Base-by-base conservation (phyloP, 176 grass and related monocot genomes). In the Oryza rufipogon region DNA sequence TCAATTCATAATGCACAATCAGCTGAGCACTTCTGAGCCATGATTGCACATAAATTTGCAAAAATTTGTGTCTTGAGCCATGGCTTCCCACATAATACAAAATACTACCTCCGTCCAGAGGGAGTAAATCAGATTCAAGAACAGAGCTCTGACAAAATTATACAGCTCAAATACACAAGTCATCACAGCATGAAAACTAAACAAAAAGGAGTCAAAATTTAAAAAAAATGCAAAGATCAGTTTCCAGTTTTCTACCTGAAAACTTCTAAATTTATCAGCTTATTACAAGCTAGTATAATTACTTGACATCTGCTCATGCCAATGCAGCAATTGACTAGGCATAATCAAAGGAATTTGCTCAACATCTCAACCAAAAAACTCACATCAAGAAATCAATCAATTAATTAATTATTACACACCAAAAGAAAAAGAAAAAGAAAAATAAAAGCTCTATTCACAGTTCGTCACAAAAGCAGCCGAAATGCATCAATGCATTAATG, bases 391-490 rank as follows among this genome's bases (percentile, higher is more conserved):
- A 82, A 90, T 32, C 30, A 32, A 32, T 32, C 0, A 32, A 32
- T 10, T 70, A 90, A 90, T 10, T 70, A 90, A 90, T 86, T 64
- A 90, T 86, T 86, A 65, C 79, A 73, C 78, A 5, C 54, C 64
- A 11, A 17, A 65, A 79, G 4, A 71, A 46, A 58, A 33, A 2
- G 3, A 71, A 46, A 58, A 33, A 2, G 3, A 34, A 33, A 38
- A 38, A 38, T 38, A 47, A 13, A 15, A 70, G 46, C 42, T 61
- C 74, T 90, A 86, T 86, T 41, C 84, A 86, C 36, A 90, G 16
- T 61, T 81, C 71, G 6, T 61, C 63, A 75, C 46, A 25, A 60
- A 41, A 38, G 36, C 8, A 4, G 22, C 23, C 4, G 51, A 71
- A 71, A 49, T 16, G 51, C 66, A 46, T 86, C 80, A 90, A 70